phyloP scores from a whole-genome alignment of 352 stramenopile species.

The Pythium diclinum region DNA sequence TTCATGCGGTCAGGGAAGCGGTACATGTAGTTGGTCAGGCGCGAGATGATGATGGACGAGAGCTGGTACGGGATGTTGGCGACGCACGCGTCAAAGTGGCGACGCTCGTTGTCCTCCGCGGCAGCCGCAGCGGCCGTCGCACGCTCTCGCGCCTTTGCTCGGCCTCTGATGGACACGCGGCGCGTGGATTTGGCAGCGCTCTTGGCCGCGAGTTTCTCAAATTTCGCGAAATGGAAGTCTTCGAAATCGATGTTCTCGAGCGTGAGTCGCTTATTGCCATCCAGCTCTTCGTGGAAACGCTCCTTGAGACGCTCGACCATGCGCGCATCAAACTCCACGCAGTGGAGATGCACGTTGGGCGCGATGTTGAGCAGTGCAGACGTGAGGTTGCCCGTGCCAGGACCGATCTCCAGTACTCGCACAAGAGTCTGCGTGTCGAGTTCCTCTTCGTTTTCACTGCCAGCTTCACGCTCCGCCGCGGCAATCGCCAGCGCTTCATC shows the following conservation, averaged over 20 bases:
- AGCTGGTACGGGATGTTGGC: conserved; percentile 89
- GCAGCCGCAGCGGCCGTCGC: conserved; percentile 11
- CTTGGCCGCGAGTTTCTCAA: not conserved
- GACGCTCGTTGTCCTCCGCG: conserved; percentile 12
- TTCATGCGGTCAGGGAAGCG: conserved; percentile 47
- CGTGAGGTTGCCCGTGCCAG: conserved; percentile 84
- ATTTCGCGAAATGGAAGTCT: conserved; percentile 36
- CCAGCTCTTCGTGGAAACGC: conserved; percentile 40
- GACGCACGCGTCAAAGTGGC: conserved; percentile 65
- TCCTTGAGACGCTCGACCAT: conserved; percentile 73
- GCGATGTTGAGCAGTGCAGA: conserved; percentile 56
- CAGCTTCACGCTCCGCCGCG: not conserved
- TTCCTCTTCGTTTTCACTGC: not conserved
- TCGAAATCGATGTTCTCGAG: conserved; percentile 48
- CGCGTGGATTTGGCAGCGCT: not conserved
- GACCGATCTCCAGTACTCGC: conserved; percentile 81
- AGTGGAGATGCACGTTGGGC: conserved; percentile 49
- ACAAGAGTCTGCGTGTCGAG: conserved; percentile 13
- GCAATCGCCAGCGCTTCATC: not conserved
- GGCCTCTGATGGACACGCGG: conserved; percentile 10
- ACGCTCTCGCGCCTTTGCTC: conserved; percentile 16
- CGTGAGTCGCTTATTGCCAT: conserved; percentile 21
- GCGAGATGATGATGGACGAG: conserved; percentile 76
- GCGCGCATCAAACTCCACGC: conserved; percentile 71
- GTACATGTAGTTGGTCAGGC: conserved; percentile 73